A percentile compares a stretch with the other conserved stretches of the same genome.
These are phyloP conservation scores for Pleomassaria siparia DNA, from an alignment of 2,329 filamentous ascomycete species.

Conservation along the genomic window DNA sequence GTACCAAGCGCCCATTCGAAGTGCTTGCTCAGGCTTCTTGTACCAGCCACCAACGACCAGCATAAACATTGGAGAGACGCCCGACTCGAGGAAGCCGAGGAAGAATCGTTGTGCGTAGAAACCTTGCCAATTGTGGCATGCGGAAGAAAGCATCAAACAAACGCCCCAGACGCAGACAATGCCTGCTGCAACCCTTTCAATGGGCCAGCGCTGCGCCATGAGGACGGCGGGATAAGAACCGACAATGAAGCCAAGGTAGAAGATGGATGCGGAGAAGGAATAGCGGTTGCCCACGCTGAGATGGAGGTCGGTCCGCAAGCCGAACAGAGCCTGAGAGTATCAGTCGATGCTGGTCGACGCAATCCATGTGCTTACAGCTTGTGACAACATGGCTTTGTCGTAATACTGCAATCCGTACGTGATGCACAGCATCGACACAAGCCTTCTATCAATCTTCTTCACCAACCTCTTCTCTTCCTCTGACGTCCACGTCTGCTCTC, in stretches of 20 bases:
- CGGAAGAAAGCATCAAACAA: constrained; percentile 50
- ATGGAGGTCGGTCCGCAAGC: constrained; percentile 31
- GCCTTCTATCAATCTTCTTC: constrained; percentile 25
- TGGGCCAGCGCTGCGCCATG: constrained; percentile 49
- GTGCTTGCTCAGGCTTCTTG: constrained; percentile 59
- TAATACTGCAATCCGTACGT: constrained; percentile 35
- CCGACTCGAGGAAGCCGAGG: constrained; percentile 57
- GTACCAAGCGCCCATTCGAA: constrained; percentile 66
- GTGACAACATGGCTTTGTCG: constrained; percentile 53
- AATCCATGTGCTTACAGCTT: constrained; percentile 45
- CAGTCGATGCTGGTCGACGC: neutral
- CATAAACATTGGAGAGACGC: constrained; percentile 57
- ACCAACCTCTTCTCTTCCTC: constrained; percentile 41
- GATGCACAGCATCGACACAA: constrained; percentile 25
- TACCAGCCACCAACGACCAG: constrained; percentile 60
- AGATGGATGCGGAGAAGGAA: constrained; percentile 47
- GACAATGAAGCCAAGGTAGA: constrained; percentile 53
- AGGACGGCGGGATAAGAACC: constrained; percentile 50
- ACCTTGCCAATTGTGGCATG: constrained; percentile 53
- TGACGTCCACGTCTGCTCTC: constrained; percentile 47
- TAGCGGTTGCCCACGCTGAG: constrained; percentile 46
- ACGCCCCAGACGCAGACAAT: constrained; percentile 51
- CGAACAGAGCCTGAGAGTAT: constrained; percentile 29
- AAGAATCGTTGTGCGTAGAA: constrained; percentile 55
- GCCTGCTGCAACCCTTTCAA: constrained; percentile 48